Percentiles rank a stretch among this genome's conserved stretches.
These are phyloP conservation scores for Papiliotrema flavescens DNA, from an alignment of 1,284 basidiomycete species.

Conservation along the genomic window DNA sequence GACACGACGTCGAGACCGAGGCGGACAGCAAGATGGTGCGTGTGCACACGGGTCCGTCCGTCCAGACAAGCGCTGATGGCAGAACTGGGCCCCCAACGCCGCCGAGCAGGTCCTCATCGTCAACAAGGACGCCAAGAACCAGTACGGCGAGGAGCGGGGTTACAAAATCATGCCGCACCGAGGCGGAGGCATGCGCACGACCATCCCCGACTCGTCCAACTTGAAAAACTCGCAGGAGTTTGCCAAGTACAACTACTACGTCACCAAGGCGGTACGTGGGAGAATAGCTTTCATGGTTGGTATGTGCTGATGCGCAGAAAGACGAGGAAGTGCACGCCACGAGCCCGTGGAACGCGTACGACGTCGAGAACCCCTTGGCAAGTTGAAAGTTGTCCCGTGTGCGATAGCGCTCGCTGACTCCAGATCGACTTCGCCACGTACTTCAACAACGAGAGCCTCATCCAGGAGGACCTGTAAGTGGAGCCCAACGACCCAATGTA, in stretches of 20 bases:
- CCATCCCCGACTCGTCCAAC: slow-evolving; percentile 38
- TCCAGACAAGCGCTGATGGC: too few relatives aligned
- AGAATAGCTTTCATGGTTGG: too few relatives aligned
- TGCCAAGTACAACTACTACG: slow-evolving; percentile 25
- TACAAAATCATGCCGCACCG: slow-evolving; percentile 38
- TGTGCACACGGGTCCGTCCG: too few relatives aligned
- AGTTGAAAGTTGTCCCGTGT: background rate
- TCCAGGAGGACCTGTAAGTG: slow-evolving; percentile 36
- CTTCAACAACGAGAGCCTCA: slow-evolving; percentile 41
- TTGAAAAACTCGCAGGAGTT: slow-evolving; percentile 33
- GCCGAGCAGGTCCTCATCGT: slow-evolving; percentile 59
- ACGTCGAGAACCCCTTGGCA: slow-evolving; percentile 17
- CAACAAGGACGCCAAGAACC: slow-evolving; percentile 57
- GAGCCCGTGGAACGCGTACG: slow-evolving; percentile 19
- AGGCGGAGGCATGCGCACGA: slow-evolving; percentile 29
- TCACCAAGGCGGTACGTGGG: slow-evolving; percentile 9
- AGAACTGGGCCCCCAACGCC: slow-evolving; percentile 58
- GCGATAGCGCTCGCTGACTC: background rate
- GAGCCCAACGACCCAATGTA: too few relatives aligned
- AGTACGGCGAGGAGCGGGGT: slow-evolving; percentile 40
- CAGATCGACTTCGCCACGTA: slow-evolving; percentile 35
- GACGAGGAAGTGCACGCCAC: slow-evolving; percentile 22
- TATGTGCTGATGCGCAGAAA: too few relatives aligned
- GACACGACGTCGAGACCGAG: slow-evolving; percentile 50
- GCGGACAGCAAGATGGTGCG: slow-evolving; percentile 50